Percentiles rank a stretch among this genome's conserved stretches.
phyloP scores from a whole-genome alignment of 495 filamentous ascomycete species.

The Penicillium samsonianum region DNA sequence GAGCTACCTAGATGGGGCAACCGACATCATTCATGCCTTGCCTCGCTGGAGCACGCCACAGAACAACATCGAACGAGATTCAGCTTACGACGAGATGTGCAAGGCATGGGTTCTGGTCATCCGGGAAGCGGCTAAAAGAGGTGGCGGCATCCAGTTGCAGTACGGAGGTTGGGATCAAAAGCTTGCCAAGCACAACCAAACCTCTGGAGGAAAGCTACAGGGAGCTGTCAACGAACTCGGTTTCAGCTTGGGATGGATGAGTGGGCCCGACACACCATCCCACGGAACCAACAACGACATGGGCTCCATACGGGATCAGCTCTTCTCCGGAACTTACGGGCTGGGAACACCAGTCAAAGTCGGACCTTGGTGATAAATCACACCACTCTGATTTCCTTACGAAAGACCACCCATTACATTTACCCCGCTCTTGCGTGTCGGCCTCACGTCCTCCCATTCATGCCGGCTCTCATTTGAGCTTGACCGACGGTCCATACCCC shows the following conservation, averaged over 20 bases:
- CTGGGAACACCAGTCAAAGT: constrained; percentile 68
- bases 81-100: constrained; percentile 92
- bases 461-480: constrained; percentile 20
- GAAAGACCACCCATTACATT: constrained; percentile 18
- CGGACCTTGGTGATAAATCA: constrained; percentile 62
- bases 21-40: constrained; percentile 82
- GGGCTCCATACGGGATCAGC: constrained; percentile 73
- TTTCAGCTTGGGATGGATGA: constrained; percentile 77
- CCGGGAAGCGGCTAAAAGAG: constrained; percentile 84
- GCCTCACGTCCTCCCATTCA: constrained; percentile 12
- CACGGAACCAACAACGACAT: constrained; percentile 50
- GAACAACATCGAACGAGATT: constrained; percentile 88
- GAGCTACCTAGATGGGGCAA: constrained; percentile 83
- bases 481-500: constrained; percentile 26
- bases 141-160: constrained; percentile 87
- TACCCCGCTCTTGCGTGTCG: constrained; percentile 15
- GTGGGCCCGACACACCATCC: constrained; percentile 50
- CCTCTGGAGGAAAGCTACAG: constrained; percentile 78
- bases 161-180: constrained; percentile 93
- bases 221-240: constrained; percentile 76
- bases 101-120: constrained; percentile 93
- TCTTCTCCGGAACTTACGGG: constrained; percentile 77
- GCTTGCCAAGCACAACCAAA: constrained; percentile 83
- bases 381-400: constrained; percentile 6
- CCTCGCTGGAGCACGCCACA: constrained; percentile 83